phyloP scores from a whole-genome alignment of 1,284 basidiomycete species.

The Malassezia nana region DNA sequence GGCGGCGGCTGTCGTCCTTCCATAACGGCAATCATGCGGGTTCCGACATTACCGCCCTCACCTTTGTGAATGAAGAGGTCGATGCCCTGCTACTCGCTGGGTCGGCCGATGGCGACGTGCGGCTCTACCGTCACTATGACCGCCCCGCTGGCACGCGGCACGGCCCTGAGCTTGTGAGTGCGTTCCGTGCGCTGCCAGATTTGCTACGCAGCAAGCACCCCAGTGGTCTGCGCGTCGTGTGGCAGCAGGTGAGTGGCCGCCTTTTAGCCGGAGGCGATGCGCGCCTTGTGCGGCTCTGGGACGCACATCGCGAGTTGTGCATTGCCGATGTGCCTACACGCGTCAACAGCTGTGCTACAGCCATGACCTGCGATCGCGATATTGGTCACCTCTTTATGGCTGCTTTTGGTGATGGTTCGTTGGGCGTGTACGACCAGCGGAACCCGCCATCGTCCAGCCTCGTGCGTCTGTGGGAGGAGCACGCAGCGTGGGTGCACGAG shows the following conservation, averaged over 20 bases:
- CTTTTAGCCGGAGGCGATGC: conserved; percentile 84
- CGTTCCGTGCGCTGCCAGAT: conserved; percentile 80
- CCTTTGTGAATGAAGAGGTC: conserved; percentile 91
- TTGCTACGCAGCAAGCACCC: conserved; percentile 62
- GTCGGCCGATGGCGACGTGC: conserved; percentile 81
- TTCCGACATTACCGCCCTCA: conserved; percentile 75
- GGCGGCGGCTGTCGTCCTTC: conserved; percentile 68
- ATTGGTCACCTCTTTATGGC: conserved; percentile 73
- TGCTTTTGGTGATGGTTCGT: conserved; percentile 82
- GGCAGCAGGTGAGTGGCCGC: conserved; percentile 81
- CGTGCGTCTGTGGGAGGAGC: conserved; percentile 65
- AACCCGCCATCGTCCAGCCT: conserved; percentile 74
- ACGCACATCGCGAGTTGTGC: conserved; percentile 80
- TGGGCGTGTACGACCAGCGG: conserved; percentile 84
- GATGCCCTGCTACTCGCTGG: conserved; percentile 80
- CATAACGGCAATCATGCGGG: conserved; percentile 76
- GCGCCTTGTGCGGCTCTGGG: conserved; percentile 81
- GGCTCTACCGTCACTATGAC: conserved; percentile 79
- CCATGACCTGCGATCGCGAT: conserved; percentile 68
- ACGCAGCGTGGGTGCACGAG: conserved; percentile 82
- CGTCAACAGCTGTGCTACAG: conserved; percentile 77
- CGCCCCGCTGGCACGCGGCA: conserved; percentile 19
- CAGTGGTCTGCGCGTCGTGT: conserved; percentile 76
- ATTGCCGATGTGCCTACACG: conserved; percentile 75
- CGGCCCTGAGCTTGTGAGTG: conserved; percentile 71